These are phyloP conservation scores for Mycena galericulata DNA, from an alignment of 768 basidiomycete genomes.

Conservation along the genomic window DNA sequence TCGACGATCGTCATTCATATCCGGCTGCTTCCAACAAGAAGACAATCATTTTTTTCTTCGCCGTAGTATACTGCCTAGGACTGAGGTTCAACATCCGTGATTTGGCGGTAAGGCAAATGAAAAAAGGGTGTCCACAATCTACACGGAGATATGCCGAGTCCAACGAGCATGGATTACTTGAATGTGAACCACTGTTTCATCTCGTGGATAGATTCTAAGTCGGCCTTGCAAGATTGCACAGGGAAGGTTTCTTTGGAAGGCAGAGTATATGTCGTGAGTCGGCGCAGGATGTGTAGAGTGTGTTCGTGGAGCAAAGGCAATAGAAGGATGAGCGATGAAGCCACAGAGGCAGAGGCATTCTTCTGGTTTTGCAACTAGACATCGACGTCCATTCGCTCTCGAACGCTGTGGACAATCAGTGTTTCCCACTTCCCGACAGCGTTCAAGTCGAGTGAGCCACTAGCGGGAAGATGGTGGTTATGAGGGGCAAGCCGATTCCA, in stretches of 20 bases:
- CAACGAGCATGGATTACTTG: too few relatives aligned
- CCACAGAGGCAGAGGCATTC: not conserved
- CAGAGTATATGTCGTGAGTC: constrained; percentile 15
- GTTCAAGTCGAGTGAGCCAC: constrained; percentile 17
- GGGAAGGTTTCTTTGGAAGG: not conserved
- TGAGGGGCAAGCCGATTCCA: too few relatives aligned
- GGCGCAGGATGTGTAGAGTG: not conserved
- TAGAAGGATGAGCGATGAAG: not conserved
- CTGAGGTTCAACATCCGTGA: constrained; percentile 6
- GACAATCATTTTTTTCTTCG: not conserved
- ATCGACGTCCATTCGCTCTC: not conserved
- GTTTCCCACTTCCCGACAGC: constrained; percentile 7
- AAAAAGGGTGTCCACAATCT: constrained; percentile 4
- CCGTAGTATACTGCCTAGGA: not conserved
- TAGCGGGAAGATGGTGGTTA: too few relatives aligned
- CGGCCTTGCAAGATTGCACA: not conserved
- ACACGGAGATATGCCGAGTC: not conserved
- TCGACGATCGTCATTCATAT: not conserved
- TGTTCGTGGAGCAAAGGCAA: not conserved
- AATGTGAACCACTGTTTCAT: too few relatives aligned
- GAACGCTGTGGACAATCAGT: constrained; percentile 14
- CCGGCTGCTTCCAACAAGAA: not conserved
- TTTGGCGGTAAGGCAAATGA: not conserved
- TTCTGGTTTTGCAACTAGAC: not conserved
- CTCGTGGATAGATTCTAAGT: not conserved